These are phyloP conservation scores for Prunus campanulata DNA, from an alignment of 306 rosid genomes.

Conservation along the genomic window DNA sequence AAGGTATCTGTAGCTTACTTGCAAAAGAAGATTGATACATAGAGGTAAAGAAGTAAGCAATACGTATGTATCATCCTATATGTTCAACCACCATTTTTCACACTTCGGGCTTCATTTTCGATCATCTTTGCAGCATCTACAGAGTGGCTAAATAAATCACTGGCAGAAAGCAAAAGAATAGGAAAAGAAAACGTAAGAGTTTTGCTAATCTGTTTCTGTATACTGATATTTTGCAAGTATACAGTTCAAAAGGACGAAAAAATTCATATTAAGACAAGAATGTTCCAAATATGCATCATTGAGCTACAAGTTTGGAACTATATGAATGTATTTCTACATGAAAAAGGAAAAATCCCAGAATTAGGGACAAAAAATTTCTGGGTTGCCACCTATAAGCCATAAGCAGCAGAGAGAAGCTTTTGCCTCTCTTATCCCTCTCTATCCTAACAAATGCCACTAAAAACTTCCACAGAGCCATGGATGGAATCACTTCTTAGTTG, in stretches of 20 bases:
- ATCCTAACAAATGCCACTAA: background rate
- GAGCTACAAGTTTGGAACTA: background rate
- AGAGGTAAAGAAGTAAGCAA: conserved; percentile 3
- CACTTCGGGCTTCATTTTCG: background rate
- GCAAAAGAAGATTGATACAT: background rate
- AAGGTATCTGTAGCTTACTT: background rate
- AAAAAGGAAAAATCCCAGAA: background rate
- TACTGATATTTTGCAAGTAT: background rate
- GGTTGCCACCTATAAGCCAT: conserved; percentile 14
- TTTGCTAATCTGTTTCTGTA: background rate
- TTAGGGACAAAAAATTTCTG: background rate
- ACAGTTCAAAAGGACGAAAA: background rate
- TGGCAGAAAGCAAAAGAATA: background rate
- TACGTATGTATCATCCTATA: background rate
- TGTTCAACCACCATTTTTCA: background rate
- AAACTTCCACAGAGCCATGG: conserved; percentile 1
- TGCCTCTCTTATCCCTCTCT: background rate
- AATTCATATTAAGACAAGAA: too few species aligned
- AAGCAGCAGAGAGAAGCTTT: conserved; percentile 15
- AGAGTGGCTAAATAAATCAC: background rate
- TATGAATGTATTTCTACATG: background rate
- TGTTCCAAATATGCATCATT: conserved; percentile 6
- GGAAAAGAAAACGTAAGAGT: background rate
- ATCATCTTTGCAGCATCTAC: background rate
- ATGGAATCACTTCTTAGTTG: conserved; percentile 22